A percentile compares a stretch with the other conserved stretches of the same genome.
These are phyloP conservation scores for Thermothielavioides terrestris DNA, from an alignment of 495 filamentous ascomycete genomes.

Conservation along the genomic window DNA sequence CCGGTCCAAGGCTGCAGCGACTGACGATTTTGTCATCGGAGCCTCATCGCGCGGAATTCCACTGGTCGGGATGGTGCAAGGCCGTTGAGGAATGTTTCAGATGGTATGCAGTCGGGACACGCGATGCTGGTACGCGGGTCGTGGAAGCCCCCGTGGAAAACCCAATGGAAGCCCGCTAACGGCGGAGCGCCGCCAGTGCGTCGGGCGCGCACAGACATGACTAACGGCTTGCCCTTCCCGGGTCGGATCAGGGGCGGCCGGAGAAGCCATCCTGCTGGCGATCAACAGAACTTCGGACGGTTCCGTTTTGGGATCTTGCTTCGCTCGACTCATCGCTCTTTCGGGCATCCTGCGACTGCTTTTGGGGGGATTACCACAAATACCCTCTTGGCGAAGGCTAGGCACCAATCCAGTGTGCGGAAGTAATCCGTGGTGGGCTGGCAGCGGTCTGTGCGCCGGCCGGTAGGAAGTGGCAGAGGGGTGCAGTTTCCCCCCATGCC, in stretches of 20 bases:
- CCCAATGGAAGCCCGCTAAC: neutral
- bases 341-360: conserved; percentile 2
- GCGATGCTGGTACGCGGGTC: too few species aligned
- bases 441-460: neutral
- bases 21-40: too few species aligned
- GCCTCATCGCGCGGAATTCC: too few species aligned
- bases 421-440: neutral
- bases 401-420: neutral
- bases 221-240: neutral
- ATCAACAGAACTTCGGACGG: conserved; percentile 4
- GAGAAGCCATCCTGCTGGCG: neutral
- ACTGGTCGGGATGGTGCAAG: too few species aligned
- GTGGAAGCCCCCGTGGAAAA: neutral
- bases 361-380: conserved; percentile 10
- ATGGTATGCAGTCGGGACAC: neutral
- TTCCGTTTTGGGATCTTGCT: conserved; percentile 8
- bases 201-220: neutral
- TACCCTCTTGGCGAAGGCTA: conserved; percentile 12
- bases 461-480: neutral
- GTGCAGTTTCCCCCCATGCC: neutral
- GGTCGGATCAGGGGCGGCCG: too few species aligned
- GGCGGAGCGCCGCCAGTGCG: too few species aligned
- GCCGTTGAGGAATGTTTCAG: conserved; percentile 5
- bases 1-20: too few species aligned
- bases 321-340: conserved; percentile 2